phyloP scores from a whole-genome alignment of 176 grass and related monocot species.

The Triticum timopheevii region DNA sequence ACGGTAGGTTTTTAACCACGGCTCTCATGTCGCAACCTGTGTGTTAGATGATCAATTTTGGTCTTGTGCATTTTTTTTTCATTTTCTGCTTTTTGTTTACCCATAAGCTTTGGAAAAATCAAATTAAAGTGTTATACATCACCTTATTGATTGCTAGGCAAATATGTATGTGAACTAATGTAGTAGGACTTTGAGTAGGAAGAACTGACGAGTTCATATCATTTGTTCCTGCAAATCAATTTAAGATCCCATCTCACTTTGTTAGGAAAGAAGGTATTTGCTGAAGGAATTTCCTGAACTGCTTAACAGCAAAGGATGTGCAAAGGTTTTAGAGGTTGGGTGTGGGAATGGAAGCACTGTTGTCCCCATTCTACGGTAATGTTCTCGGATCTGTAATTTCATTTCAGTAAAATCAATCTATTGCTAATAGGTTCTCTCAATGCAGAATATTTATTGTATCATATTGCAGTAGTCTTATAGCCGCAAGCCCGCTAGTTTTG shows the following conservation, averaged over 20 bases:
- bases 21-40: not conserved
- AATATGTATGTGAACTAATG: not conserved
- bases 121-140: not conserved
- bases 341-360: slow-evolving; percentile 86
- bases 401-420: not conserved
- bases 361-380: slow-evolving; percentile 62
- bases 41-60: not conserved
- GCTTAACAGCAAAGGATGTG: slow-evolving; percentile 28
- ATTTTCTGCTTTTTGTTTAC: not conserved
- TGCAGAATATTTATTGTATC: not conserved
- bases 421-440: not conserved
- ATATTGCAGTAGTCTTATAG: not conserved
- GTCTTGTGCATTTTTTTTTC: not conserved
- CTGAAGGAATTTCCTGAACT: slow-evolving; percentile 91
- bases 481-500: not conserved
- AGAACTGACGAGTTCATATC: not conserved
- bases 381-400: not conserved
- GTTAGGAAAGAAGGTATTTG: slow-evolving; percentile 93
- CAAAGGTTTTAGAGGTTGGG: slow-evolving; percentile 79
- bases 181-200: not conserved
- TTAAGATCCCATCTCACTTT: slow-evolving; percentile 19
- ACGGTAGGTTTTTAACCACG: not conserved
- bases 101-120: not conserved
- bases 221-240: not conserved
- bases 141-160: not conserved